phyloP scores from a whole-genome alignment of 441 rosid genomes.

The Lepidium campestre region DNA sequence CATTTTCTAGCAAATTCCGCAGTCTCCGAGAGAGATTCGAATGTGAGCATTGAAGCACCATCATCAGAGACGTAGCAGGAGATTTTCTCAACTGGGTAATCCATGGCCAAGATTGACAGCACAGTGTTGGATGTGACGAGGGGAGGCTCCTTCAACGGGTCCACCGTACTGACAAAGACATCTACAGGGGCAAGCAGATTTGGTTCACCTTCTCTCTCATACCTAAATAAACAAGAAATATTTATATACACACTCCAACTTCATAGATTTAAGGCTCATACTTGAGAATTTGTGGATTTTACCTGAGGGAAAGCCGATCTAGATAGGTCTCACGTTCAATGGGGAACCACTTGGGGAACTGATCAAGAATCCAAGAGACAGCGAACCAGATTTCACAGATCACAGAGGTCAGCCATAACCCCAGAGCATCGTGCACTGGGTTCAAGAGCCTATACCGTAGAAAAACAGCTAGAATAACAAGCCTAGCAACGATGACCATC shows the following conservation, averaged over 20 bases:
- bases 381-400: constrained; percentile 96
- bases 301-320: constrained; percentile 89
- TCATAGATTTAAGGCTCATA: not conserved
- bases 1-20: constrained; percentile 75
- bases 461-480: constrained; percentile 61
- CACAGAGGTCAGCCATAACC: constrained; percentile 88
- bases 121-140: constrained; percentile 84
- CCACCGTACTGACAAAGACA: constrained; percentile 91
- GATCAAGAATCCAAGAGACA: constrained; percentile 92
- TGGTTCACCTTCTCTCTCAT: constrained; percentile 85
- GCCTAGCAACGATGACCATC: constrained; percentile 85
- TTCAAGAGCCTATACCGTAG: constrained; percentile 77
- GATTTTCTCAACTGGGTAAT: constrained; percentile 84
- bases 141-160: constrained; percentile 97
- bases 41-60: constrained; percentile 92
- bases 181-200: constrained; percentile 75
- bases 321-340: constrained; percentile 87
- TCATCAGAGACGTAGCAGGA: constrained; percentile 93
- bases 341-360: constrained; percentile 94
- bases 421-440: constrained; percentile 83
- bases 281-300: not conserved
- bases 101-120: constrained; percentile 85
- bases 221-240: constrained; percentile 33
- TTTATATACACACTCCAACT: not conserved
- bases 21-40: constrained; percentile 75